Conservation (phyloP, 2,329 filamentous ascomycete genomes). For the Raffaelea ambrosiae region DNA sequence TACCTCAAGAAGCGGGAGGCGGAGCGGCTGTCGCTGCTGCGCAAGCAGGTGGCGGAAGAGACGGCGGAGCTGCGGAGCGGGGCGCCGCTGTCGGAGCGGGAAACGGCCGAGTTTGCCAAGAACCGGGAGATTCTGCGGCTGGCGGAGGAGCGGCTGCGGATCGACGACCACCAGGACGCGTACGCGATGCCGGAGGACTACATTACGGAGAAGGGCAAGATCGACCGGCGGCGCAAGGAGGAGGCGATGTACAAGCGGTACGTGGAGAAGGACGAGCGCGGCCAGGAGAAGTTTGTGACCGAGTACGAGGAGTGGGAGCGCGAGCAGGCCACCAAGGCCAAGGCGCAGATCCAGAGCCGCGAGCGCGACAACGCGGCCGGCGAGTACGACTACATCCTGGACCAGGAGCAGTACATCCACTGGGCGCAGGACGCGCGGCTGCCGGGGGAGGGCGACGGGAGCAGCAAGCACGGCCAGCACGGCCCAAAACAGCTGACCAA, state of each 20-base stretch:
- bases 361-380: conserved; percentile 69
- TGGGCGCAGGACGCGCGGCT: conserved; percentile 70
- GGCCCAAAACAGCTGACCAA: conserved; percentile 48
- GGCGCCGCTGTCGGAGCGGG: conserved; percentile 62
- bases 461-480: conserved; percentile 43
- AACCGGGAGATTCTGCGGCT: conserved; percentile 76
- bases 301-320: conserved; percentile 95
- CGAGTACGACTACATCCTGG: conserved; percentile 89
- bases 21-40: conserved; percentile 75
- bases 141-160: conserved; percentile 74
- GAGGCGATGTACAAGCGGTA: conserved; percentile 86
- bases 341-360: conserved; percentile 68
- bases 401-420: conserved; percentile 79
- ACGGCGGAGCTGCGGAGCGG: conserved; percentile 71
- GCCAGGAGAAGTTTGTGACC: conserved; percentile 81
- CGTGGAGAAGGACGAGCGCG: conserved; percentile 77
- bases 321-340: conserved; percentile 81
- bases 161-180: conserved; percentile 87
- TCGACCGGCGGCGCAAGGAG: conserved; percentile 78
- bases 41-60: conserved; percentile 86
- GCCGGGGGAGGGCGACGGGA: conserved; percentile 64
- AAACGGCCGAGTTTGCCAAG: conserved; percentile 81
- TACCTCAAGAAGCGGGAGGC: conserved; percentile 90
- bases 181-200: conserved; percentile 94
- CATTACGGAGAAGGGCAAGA: conserved; percentile 86